These are phyloP conservation scores for Pichia occidentalis DNA, from an alignment of 805 yeast species.

Conservation along the genomic window DNA sequence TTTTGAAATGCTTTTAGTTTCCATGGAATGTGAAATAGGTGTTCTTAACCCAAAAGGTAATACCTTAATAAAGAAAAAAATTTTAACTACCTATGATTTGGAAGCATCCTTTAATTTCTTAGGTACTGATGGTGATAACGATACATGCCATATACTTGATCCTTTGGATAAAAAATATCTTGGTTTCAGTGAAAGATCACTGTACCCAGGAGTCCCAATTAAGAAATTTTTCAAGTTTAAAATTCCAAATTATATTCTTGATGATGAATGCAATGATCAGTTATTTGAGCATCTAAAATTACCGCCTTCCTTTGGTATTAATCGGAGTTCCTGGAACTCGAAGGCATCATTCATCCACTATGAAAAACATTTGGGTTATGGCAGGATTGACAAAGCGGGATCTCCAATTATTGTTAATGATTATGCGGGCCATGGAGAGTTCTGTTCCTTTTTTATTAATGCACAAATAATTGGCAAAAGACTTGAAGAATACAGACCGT, in stretches of 20 bases:
- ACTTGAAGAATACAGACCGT: constrained; percentile 21
- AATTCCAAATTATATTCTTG: constrained; percentile 47
- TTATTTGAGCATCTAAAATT: constrained; percentile 29
- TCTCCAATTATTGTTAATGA: constrained; percentile 48
- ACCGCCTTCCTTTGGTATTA: constrained; percentile 37
- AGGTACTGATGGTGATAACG: neutral
- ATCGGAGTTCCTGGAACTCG: constrained; percentile 21
- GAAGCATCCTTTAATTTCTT: constrained; percentile 8
- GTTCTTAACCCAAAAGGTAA: neutral
- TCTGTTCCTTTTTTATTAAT: constrained; percentile 46
- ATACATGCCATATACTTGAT: neutral
- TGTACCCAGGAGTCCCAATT: constrained; percentile 37
- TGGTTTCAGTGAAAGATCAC: constrained; percentile 37
- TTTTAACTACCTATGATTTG: constrained; percentile 6
- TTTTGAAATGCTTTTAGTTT: constrained; percentile 56
- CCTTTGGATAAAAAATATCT: constrained; percentile 20
- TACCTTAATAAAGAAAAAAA: neutral
- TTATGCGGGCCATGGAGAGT: constrained; percentile 32
- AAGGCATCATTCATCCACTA: constrained; percentile 22
- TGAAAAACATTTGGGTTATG: constrained; percentile 44
- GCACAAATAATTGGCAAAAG: constrained; percentile 45
- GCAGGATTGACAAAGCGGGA: constrained; percentile 39
- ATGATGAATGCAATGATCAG: constrained; percentile 43
- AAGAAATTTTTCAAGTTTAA: constrained; percentile 53
- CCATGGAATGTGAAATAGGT: constrained; percentile 44